Base-by-base conservation (phyloP, 2,329 filamentous ascomycete genomes). In the Ophiostoma perfectum region DNA sequence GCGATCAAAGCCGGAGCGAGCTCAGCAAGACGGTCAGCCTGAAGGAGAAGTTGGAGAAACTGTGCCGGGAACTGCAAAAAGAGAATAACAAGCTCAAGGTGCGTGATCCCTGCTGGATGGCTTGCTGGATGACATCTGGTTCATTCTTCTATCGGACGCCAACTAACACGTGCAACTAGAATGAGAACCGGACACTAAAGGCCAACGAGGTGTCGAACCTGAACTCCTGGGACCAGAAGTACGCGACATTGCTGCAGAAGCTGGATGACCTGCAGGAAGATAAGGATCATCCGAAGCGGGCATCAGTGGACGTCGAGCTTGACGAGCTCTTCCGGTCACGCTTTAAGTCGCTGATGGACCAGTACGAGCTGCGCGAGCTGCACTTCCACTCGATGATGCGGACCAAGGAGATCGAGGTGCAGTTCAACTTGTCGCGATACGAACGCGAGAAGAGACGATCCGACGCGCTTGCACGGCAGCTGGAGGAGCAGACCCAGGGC, bases 1-100 rank as follows among this genome's bases (percentile, higher is more conserved):
- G 96, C 78, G 95, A 99, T 77, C 88, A 91, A 73, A 90, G 90
- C 69, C 88, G 93, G 74, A 90, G 89, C 64, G 95, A 99, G 77
- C 83, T 97, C 68, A 94, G 88, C 80, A 97, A 97, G 80, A 94
- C 93, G 36, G 89, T 91, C 27, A 90, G 89, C 1, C 87, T 98
- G 76, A 97, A 96, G 78, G 93, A 98, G 78, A 98, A 98, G 80
- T 82, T 99, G 63, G 95, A 99, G 79, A 99, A 98, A 77, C 83
- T 99, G 44, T 97, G 93, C 75, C 85, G 95, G 68, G 95, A 99
- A 78, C 84, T 99, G 68, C 95, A 96, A 70, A 91, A 94, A 74
- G 95, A 99, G 76, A 99, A 99, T 78, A 98, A 98, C 80, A 96
- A 96, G 80, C 88, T 99, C 72, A 98, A 98, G 89, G 92, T 95